These are phyloP conservation scores for Saccharomycopsis crataegensis DNA, from an alignment of 1,139 yeast species.

Conservation along the genomic window DNA sequence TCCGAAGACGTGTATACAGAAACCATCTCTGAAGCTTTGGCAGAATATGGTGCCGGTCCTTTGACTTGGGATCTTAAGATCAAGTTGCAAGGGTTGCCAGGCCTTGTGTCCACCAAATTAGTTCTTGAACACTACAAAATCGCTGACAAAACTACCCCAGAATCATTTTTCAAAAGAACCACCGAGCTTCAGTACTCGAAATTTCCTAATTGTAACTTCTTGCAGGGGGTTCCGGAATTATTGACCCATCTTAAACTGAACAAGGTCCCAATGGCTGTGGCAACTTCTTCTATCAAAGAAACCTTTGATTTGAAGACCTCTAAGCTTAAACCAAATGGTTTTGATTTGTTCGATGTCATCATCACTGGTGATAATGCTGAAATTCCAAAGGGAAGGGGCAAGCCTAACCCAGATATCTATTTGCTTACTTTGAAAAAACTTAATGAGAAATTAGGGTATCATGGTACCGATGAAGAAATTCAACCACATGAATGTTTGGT, in stretches of 20 bases:
- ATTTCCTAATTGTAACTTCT: conserved; percentile 59
- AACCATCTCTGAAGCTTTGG: conserved; percentile 58
- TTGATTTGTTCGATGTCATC: conserved; percentile 57
- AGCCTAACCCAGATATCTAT: conserved; percentile 94
- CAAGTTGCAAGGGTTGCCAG: conserved; percentile 86
- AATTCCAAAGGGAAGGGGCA: conserved; percentile 78
- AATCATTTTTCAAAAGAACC: conserved; percentile 48
- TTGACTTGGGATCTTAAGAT: conserved; percentile 88
- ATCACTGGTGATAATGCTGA: conserved; percentile 87
- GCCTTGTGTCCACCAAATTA: conserved; percentile 56
- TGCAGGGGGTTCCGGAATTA: conserved; percentile 82
- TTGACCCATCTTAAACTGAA: conserved; percentile 42
- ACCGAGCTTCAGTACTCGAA: conserved; percentile 45
- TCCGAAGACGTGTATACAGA: conserved; percentile 88
- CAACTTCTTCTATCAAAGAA: conserved; percentile 69
- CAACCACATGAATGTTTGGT: conserved; percentile 72
- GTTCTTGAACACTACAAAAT: conserved; percentile 62
- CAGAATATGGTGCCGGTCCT: conserved; percentile 63
- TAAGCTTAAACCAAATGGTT: conserved; percentile 49
- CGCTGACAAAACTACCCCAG: conserved; percentile 39
- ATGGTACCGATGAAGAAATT: conserved; percentile 35
- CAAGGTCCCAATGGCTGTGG: conserved; percentile 75
- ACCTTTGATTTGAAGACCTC: conserved; percentile 64
- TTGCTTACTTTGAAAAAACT: conserved; percentile 64
- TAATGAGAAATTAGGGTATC: conserved; percentile 38